These are phyloP conservation scores for Paraphysoderma sedebokerense DNA, from an alignment of 371 early-diverging fungal species.

Conservation along the genomic window DNA sequence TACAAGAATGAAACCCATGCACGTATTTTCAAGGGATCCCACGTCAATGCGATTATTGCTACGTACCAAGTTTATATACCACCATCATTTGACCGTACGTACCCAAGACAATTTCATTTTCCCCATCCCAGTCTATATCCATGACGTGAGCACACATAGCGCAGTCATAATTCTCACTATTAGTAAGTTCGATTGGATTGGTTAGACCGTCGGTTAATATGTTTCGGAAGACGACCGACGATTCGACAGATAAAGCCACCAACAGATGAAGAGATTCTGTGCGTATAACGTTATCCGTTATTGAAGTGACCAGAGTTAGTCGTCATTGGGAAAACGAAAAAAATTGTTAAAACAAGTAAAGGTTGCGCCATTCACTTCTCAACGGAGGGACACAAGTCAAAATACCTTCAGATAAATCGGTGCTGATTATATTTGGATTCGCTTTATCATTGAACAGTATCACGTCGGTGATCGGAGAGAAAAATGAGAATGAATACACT, in stretches of 20 bases:
- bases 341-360: too few relatives aligned
- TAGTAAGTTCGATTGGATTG: conserved; percentile 22
- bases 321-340: too few relatives aligned
- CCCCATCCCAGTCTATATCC: conserved; percentile 59
- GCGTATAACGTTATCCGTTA: too few relatives aligned
- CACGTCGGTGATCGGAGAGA: too few relatives aligned
- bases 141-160: conserved; percentile 47
- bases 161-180: conserved; percentile 39
- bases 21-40: background rate
- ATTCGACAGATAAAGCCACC: background rate
- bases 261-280: background rate
- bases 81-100: conserved; percentile 53
- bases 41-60: background rate
- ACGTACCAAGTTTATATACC: conserved; percentile 42
- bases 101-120: conserved; percentile 45
- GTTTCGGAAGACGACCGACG: conserved; percentile 3
- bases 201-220: conserved; percentile 22
- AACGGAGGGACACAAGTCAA: too few relatives aligned
- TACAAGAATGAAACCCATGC: background rate
- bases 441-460: too few relatives aligned
- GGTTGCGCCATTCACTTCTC: too few relatives aligned
- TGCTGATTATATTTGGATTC: too few relatives aligned
- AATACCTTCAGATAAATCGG: too few relatives aligned
- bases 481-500: too few relatives aligned
- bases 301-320: too few relatives aligned